Evolutionary conservation across 768 basidiomycete genomes (phyloP).

Genomic region (Auricularia cornea): DNA sequence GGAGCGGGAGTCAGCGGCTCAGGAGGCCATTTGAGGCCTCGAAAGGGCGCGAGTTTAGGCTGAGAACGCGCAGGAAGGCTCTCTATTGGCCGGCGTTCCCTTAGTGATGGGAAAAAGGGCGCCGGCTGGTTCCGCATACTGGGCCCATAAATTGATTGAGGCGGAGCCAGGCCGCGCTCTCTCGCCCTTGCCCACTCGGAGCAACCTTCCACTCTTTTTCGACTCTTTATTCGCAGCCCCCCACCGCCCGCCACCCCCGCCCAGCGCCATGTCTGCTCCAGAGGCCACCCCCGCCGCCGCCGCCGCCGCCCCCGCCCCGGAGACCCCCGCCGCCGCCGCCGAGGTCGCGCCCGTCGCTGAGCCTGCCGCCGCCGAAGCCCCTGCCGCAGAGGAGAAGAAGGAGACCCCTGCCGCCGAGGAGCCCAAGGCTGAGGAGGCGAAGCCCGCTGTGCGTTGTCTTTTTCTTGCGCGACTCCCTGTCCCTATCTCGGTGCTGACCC

Average conservation of each 20-base stretch:
- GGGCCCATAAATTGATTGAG: not conserved
- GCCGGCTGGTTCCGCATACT: not conserved
- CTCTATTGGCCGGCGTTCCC: not conserved
- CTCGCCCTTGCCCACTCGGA: conserved; percentile 32
- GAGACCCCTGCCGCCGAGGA: not conserved
- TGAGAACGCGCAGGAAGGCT: not conserved
- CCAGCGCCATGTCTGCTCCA: conserved; percentile 68
- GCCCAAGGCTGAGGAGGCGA: not conserved
- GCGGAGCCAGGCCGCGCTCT: conserved; percentile 23
- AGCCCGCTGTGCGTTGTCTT: not conserved
- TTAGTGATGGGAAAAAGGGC: conserved; percentile 2
- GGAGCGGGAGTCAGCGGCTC: not conserved
- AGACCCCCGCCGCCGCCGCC: conserved; percentile 9
- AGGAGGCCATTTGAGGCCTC: not conserved
- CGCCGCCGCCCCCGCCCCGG: conserved; percentile 6
- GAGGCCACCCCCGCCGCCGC: conserved; percentile 12
- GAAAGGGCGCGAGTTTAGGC: not conserved
- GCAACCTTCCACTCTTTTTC: conserved; percentile 8
- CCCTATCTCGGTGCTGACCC: not conserved
- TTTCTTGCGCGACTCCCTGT: not conserved
- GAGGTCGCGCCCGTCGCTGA: conserved; percentile 6
- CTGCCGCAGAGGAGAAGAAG: not conserved
- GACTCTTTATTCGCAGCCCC: conserved; percentile 29
- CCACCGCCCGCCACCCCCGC: conserved; percentile 25
- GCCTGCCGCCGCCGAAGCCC: conserved; percentile 4